Conservation (phyloP, 495 filamentous ascomycete species). For the Trichoderma asperelloides region DNA sequence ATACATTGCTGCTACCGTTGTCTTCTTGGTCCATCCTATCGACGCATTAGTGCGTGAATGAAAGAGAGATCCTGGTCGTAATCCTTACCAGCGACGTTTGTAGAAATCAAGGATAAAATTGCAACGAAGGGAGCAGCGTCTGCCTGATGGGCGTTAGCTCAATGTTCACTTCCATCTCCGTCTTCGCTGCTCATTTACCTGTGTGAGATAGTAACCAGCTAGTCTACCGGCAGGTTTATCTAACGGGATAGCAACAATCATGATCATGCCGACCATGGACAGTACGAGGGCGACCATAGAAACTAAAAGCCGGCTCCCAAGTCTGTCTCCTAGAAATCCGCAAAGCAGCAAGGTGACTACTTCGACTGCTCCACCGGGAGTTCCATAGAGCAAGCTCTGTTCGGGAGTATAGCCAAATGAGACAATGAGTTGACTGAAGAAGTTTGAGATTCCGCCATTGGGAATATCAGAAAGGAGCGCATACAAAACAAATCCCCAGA, state of each 20-base stretch:
- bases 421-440: slow-evolving; percentile 61
- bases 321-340: slow-evolving; percentile 47
- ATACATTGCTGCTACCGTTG: slow-evolving; percentile 60
- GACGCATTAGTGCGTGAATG: background rate
- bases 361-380: slow-evolving; percentile 51
- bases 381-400: slow-evolving; percentile 52
- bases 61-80: too few relatives aligned
- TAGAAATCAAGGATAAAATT: slow-evolving; percentile 48
- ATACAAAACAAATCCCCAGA: slow-evolving; percentile 52
- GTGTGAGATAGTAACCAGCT: slow-evolving; percentile 1
- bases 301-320: slow-evolving; percentile 43
- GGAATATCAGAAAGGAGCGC: slow-evolving; percentile 42
- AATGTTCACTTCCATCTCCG: slow-evolving; percentile 28
- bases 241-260: background rate
- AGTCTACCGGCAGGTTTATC: background rate
- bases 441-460: slow-evolving; percentile 56
- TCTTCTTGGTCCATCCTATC: slow-evolving; percentile 58
- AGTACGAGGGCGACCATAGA: slow-evolving; percentile 30
- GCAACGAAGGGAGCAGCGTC: slow-evolving; percentile 51
- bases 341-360: slow-evolving; percentile 46
- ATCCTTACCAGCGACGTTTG: slow-evolving; percentile 50
- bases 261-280: slow-evolving; percentile 33
- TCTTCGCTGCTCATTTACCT: background rate
- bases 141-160: slow-evolving; percentile 54
- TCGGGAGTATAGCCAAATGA: slow-evolving; percentile 50